These are phyloP conservation scores for Cryphonectria japonica DNA, from an alignment of 2,329 filamentous ascomycete species.

Conservation along the genomic window DNA sequence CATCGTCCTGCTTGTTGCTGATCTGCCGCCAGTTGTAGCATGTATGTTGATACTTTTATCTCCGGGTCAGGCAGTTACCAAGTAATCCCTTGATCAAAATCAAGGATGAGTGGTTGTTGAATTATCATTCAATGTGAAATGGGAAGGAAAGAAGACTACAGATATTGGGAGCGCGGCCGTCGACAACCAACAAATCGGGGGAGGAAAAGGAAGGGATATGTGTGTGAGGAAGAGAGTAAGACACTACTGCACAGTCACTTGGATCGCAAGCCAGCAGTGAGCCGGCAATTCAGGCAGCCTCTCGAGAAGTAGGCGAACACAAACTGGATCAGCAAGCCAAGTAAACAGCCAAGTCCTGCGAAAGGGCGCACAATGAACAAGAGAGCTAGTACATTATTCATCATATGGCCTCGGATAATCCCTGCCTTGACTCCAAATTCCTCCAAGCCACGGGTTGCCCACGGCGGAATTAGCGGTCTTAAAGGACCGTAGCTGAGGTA, in stretches of 20 bases:
- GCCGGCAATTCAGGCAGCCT: not conserved
- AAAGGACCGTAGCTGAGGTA: not conserved
- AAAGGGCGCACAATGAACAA: not conserved
- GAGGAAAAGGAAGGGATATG: too few relatives aligned
- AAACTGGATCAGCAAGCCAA: not conserved
- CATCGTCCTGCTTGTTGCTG: slow-evolving; percentile 1
- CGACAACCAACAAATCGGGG: not conserved
- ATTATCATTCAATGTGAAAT: too few relatives aligned
- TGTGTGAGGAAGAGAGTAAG: not conserved
- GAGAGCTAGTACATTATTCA: not conserved
- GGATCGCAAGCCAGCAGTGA: not conserved
- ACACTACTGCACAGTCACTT: not conserved
- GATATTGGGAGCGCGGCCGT: too few relatives aligned
- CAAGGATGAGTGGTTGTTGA: not conserved
- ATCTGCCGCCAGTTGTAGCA: not conserved
- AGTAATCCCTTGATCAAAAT: too few relatives aligned
- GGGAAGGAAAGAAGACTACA: too few relatives aligned
- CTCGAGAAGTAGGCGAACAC: not conserved
- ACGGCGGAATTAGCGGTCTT: not conserved
- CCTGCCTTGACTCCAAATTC: not conserved
- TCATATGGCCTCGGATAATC: not conserved
- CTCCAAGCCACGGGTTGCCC: not conserved
- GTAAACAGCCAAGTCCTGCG: not conserved
- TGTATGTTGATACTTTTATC: not conserved
- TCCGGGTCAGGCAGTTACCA: too few relatives aligned